These are phyloP conservation scores for Lathyrus tuberosus DNA, from an alignment of 306 rosid species.

Conservation along the genomic window DNA sequence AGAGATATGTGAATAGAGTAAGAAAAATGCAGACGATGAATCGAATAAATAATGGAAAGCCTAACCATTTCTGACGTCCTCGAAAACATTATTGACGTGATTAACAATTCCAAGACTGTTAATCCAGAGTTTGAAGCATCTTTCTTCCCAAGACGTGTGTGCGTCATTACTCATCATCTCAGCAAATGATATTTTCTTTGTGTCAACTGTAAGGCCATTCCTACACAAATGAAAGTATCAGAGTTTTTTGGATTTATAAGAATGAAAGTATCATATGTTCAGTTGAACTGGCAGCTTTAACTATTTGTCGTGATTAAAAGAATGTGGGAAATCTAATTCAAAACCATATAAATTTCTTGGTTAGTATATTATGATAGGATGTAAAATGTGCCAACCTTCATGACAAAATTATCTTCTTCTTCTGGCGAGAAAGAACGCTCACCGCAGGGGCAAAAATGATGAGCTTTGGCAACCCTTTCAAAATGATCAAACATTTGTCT, in stretches of 20 bases:
- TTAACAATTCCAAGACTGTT: conserved; percentile 92
- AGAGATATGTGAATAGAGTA: conserved; percentile 28
- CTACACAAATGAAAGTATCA: conserved; percentile 51
- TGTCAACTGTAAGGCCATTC: conserved; percentile 89
- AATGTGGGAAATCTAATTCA: too few relatives aligned
- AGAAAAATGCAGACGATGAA: conserved; percentile 20
- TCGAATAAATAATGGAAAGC: conserved; percentile 36
- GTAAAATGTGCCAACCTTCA: too few relatives aligned
- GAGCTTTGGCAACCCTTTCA: too few relatives aligned
- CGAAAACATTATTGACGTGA: conserved; percentile 88
- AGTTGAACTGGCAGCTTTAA: too few relatives aligned
- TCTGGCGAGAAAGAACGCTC: too few relatives aligned
- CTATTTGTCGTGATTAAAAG: too few relatives aligned
- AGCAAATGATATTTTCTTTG: conserved; percentile 72
- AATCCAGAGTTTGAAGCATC: conserved; percentile 97
- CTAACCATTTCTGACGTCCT: conserved; percentile 96
- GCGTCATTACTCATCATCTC: conserved; percentile 99
- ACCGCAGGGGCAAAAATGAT: too few relatives aligned
- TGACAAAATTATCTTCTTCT: too few relatives aligned
- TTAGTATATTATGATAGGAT: too few relatives aligned
- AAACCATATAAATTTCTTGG: too few relatives aligned
- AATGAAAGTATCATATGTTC: too few relatives aligned
- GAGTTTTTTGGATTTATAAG: conserved; percentile 10
- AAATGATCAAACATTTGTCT: too few relatives aligned
- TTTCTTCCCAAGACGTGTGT: conserved; percentile 93